phyloP scores from a whole-genome alignment of 176 grass and related monocot species.

The Ampelocalamus luodianensis region DNA sequence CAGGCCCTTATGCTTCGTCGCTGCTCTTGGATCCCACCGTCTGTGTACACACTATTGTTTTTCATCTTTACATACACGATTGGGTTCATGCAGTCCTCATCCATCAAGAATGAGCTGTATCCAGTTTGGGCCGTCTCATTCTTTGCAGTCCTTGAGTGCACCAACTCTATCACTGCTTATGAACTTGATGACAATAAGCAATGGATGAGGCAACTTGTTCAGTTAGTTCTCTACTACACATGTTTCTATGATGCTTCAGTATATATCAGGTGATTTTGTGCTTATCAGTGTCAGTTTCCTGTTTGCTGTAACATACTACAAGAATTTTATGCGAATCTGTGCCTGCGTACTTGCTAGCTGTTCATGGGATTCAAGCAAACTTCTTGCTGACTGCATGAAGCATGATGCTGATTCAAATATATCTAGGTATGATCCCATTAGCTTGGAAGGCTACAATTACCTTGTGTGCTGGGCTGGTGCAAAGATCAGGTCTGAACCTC shows the following conservation, averaged over 20 bases:
- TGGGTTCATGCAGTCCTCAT: constrained; percentile 17
- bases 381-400: constrained; percentile 31
- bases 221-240: constrained; percentile 12
- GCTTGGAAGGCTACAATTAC: not conserved
- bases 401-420: not conserved
- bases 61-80: constrained; percentile 22
- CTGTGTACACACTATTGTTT: not conserved
- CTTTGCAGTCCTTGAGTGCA: not conserved
- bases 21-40: constrained; percentile 23
- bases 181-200: constrained; percentile 36
- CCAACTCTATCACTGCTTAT: constrained; percentile 16
- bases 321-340: not conserved
- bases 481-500: not conserved
- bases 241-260: not conserved
- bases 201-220: constrained; percentile 2
- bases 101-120: not conserved
- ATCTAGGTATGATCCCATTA: constrained; percentile 3
- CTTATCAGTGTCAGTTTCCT: constrained; percentile 7
- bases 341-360: not conserved
- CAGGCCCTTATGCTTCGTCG: not conserved
- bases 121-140: constrained; percentile 1
- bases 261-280: constrained; percentile 7
- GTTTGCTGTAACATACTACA: constrained; percentile 15
- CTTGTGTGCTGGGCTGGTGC: not conserved
- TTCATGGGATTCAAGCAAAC: constrained; percentile 19